Evolutionary conservation across 805 yeast genomes (phyloP).

Genomic region (Allodekkera sacchari): DNA sequence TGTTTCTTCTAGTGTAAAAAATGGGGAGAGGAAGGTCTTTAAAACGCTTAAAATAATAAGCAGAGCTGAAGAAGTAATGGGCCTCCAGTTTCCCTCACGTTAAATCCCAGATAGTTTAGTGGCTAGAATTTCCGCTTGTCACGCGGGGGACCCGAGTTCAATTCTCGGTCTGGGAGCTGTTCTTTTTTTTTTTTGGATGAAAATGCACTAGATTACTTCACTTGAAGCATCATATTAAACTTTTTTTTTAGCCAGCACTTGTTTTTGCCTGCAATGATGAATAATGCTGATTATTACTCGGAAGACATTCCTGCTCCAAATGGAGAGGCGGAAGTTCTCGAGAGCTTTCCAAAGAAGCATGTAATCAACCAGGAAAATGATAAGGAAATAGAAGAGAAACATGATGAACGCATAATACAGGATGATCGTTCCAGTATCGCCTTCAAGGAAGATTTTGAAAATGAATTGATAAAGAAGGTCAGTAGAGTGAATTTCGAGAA

Average conservation of each 20-base stretch:
- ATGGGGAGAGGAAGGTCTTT: too few species aligned
- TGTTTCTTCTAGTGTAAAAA: too few species aligned
- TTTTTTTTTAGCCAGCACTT: neutral
- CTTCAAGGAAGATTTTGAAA: slow-evolving; percentile 5
- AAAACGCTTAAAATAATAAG: too few species aligned
- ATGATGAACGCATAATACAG: neutral
- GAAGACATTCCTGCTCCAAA: slow-evolving; percentile 15
- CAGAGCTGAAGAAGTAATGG: too few species aligned
- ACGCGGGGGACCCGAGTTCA: slow-evolving; percentile 37
- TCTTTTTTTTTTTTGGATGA: neutral
- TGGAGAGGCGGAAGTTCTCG: slow-evolving; percentile 17
- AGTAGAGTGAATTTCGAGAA: slow-evolving; percentile 3
- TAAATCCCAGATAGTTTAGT: slow-evolving; percentile 32
- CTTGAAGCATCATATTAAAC: too few species aligned
- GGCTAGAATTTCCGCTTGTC: slow-evolving; percentile 36
- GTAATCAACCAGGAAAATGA: neutral
- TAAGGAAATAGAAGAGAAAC: slow-evolving; percentile 1
- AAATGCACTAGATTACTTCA: too few species aligned
- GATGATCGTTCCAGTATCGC: neutral
- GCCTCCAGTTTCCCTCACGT: too few species aligned
- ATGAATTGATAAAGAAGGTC: slow-evolving; percentile 1
- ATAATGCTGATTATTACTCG: slow-evolving; percentile 16
- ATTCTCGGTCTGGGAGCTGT: slow-evolving; percentile 33
- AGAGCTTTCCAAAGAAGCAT: slow-evolving; percentile 6
- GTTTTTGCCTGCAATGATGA: slow-evolving; percentile 3